phyloP scores from a whole-genome alignment of 257 asterid genomes.

The Solanum raphanifolium region DNA sequence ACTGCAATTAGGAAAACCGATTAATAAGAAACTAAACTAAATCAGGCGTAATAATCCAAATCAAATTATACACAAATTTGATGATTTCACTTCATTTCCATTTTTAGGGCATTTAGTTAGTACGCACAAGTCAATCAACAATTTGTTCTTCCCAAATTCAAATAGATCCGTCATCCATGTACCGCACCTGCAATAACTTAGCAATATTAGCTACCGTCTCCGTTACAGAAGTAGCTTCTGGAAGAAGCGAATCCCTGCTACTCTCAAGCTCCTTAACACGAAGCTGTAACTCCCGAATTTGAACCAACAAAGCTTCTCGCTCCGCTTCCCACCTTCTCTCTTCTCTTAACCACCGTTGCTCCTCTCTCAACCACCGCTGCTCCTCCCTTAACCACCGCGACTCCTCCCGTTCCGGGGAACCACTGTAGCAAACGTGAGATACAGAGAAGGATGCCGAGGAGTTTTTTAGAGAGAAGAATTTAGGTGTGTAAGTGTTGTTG shows the following conservation, averaged over 20 bases:
- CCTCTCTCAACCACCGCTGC: slow-evolving; percentile 95
- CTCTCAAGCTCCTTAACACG: slow-evolving; percentile 56
- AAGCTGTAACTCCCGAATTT: slow-evolving; percentile 46
- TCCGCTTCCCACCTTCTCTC: slow-evolving; percentile 74
- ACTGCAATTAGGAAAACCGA: neutral
- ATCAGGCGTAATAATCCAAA: neutral
- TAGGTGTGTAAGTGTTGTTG: neutral
- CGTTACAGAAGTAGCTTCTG: slow-evolving; percentile 30
- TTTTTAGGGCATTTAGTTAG: neutral
- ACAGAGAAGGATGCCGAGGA: neutral
- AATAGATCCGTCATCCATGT: neutral
- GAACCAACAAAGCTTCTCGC: slow-evolving; percentile 45
- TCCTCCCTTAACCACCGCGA: slow-evolving; percentile 91
- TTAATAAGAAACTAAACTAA: neutral
- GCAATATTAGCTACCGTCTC: slow-evolving; percentile 51
- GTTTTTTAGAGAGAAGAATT: neutral
- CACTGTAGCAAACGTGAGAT: slow-evolving; percentile 54
- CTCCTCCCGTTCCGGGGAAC: slow-evolving; percentile 44
- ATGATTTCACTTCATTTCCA: neutral
- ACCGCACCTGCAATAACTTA: slow-evolving; percentile 53
- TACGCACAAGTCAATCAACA: neutral
- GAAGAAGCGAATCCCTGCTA: slow-evolving; percentile 21
- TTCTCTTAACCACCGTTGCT: slow-evolving; percentile 79
- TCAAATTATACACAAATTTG: neutral
- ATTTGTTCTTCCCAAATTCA: neutral